A percentile compares a stretch with the other conserved stretches of the same genome.
Conservation (phyloP, 768 basidiomycete species). For the Jaapia argillacea region DNA sequence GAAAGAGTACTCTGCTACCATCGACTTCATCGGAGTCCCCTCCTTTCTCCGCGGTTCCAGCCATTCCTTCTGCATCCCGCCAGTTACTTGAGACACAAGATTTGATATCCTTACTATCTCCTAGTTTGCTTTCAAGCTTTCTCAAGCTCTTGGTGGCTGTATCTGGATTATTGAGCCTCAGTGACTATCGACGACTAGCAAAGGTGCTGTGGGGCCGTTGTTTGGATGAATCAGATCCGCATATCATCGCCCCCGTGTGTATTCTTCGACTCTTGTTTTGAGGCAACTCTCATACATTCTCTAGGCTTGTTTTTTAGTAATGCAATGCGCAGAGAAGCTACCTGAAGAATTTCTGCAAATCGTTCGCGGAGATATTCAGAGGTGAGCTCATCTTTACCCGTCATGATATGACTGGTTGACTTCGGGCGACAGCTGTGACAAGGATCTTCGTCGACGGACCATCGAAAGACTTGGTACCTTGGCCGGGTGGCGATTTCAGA, state of each 20-base stretch:
- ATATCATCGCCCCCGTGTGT: conserved; percentile 40
- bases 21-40: too few relatives aligned
- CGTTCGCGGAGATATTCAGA: conserved; percentile 46
- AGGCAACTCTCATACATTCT: background rate
- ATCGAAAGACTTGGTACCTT: conserved; percentile 46
- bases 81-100: too few relatives aligned
- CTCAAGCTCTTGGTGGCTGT: conserved; percentile 58
- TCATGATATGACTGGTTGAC: too few relatives aligned
- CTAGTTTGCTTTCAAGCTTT: too few relatives aligned
- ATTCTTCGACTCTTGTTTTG: background rate
- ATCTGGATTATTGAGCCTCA: conserved; percentile 38
- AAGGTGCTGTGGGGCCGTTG: conserved; percentile 50
- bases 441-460: too few relatives aligned
- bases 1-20: too few relatives aligned
- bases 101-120: too few relatives aligned
- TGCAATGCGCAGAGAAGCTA: conserved; percentile 64
- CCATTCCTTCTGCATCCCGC: too few relatives aligned
- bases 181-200: conserved; percentile 42
- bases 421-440: too few relatives aligned
- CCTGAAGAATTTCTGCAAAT: conserved; percentile 35
- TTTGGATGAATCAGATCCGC: conserved; percentile 26
- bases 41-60: too few relatives aligned
- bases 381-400: too few relatives aligned
- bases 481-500: conserved; percentile 60
- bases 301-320: conserved; percentile 49